Percentiles rank a stretch among this genome's conserved stretches.
Evolutionary conservation across 108 stramenopile species (phyloP).

Genomic region (Cyclotella distinguenda): DNA sequence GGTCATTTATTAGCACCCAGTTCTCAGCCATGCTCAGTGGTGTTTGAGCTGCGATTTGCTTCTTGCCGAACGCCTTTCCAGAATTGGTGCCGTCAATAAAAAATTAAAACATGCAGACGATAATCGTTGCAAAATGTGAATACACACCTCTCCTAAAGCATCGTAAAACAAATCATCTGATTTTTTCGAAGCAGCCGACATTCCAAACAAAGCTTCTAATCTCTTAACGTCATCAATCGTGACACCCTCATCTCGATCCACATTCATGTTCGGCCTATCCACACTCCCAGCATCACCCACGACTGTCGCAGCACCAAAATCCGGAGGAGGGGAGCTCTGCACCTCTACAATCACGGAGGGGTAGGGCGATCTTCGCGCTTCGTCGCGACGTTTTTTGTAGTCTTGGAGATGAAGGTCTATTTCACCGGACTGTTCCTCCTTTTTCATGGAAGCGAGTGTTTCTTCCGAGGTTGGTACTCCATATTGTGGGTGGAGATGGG

Average conservation of each 20-base stretch:
- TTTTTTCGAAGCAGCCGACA: constrained; percentile 33
- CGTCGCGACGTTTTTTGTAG: constrained; percentile 60
- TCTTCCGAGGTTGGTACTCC: constrained; percentile 64
- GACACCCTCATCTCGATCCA: constrained; percentile 24
- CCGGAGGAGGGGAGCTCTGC: constrained; percentile 63
- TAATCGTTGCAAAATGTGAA: background rate
- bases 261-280: background rate
- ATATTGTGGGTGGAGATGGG: constrained; percentile 82
- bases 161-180: constrained; percentile 71
- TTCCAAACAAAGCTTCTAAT: constrained; percentile 71
- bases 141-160: constrained; percentile 58
- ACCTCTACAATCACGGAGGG: constrained; percentile 84
- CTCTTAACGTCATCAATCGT: constrained; percentile 62
- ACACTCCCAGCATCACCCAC: too few species aligned
- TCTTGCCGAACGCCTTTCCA: constrained; percentile 39
- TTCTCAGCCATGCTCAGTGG: constrained; percentile 63
- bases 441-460: constrained; percentile 55
- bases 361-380: constrained; percentile 75
- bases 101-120: background rate
- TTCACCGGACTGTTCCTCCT: constrained; percentile 64
- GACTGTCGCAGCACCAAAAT: constrained; percentile 41
- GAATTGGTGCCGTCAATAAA: background rate
- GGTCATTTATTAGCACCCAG: constrained; percentile 71
- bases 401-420: constrained; percentile 68
- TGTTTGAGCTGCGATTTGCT: constrained; percentile 54